These are phyloP conservation scores for Marasmius tenuissimus DNA, from an alignment of 1,284 basidiomycete genomes.

Conservation along the genomic window DNA sequence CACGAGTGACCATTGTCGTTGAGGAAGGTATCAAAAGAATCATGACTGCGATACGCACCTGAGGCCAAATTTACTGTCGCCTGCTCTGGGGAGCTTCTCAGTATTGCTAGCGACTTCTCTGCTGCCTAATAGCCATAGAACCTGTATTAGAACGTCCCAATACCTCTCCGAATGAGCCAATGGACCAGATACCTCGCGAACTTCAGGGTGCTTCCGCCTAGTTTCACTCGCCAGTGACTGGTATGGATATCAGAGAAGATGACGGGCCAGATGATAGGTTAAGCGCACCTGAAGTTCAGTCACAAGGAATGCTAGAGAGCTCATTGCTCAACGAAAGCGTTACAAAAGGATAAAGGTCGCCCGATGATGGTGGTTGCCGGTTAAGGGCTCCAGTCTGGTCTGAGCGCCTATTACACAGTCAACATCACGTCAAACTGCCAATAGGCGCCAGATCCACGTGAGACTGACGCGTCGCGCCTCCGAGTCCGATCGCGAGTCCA, in stretches of 20 bases:
- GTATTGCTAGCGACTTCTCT: slow-evolving; percentile 79
- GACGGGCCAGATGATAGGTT: not conserved
- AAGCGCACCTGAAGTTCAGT: slow-evolving; percentile 44
- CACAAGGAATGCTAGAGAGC: slow-evolving; percentile 45
- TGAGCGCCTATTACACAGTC: no score
- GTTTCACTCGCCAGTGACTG: slow-evolving; percentile 81
- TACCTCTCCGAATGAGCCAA: no score
- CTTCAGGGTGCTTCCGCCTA: slow-evolving; percentile 78
- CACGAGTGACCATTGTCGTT: slow-evolving; percentile 1
- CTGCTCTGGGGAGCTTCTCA: slow-evolving; percentile 75
- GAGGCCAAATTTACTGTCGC: slow-evolving; percentile 60
- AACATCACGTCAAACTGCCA: no score
- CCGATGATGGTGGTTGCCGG: no score
- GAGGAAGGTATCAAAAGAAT: slow-evolving; percentile 11
- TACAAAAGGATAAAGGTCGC: no score
- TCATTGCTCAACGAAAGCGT: slow-evolving; percentile 28
- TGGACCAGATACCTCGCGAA: slow-evolving; percentile 62
- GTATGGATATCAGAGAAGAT: not conserved
- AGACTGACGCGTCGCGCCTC: no score
- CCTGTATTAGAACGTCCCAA: no score
- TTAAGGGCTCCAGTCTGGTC: no score
- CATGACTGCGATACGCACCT: slow-evolving; percentile 39
- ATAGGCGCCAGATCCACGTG: no score
- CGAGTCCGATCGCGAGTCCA: no score
- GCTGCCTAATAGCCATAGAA: slow-evolving; percentile 53